phyloP scores from a whole-genome alignment of 768 basidiomycete genomes.

The Lyophyllum decastes region DNA sequence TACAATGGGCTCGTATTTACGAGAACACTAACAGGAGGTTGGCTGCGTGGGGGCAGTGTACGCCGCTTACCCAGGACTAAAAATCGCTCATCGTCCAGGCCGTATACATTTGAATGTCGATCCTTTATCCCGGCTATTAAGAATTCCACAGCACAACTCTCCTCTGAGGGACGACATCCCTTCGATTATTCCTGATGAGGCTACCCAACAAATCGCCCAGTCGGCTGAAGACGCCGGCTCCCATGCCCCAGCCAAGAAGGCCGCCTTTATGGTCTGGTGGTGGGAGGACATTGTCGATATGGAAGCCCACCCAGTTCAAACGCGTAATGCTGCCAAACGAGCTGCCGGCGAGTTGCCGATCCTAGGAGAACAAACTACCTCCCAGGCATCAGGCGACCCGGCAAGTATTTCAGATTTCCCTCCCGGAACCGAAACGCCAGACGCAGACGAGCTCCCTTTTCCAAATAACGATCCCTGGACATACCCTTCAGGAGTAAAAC shows the following conservation, averaged over 20 bases:
- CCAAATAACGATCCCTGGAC: background rate
- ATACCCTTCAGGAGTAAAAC: background rate
- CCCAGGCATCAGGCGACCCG: too few relatives aligned
- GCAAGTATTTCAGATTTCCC: too few relatives aligned
- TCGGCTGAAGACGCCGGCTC: background rate
- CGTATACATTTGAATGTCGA: constrained; percentile 34
- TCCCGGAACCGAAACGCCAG: background rate
- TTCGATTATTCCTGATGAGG: background rate
- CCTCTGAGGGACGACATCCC: constrained; percentile 11
- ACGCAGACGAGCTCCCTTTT: background rate
- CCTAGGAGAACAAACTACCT: background rate
- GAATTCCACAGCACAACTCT: constrained; percentile 17
- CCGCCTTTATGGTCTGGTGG: constrained; percentile 19
- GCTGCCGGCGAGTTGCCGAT: background rate
- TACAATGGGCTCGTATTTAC: constrained; percentile 24
- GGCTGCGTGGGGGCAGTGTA: constrained; percentile 27
- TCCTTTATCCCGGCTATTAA: constrained; percentile 18
- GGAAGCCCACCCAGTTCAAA: background rate
- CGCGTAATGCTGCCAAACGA: background rate
- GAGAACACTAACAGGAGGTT: constrained; percentile 20
- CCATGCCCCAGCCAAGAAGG: constrained; percentile 14
- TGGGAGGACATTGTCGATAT: constrained; percentile 22
- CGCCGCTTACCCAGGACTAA: constrained; percentile 27
- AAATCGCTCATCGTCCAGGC: constrained; percentile 34
- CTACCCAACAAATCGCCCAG: background rate